Conservation (phyloP, 1,284 basidiomycete genomes). For the Sutorius eximius region DNA sequence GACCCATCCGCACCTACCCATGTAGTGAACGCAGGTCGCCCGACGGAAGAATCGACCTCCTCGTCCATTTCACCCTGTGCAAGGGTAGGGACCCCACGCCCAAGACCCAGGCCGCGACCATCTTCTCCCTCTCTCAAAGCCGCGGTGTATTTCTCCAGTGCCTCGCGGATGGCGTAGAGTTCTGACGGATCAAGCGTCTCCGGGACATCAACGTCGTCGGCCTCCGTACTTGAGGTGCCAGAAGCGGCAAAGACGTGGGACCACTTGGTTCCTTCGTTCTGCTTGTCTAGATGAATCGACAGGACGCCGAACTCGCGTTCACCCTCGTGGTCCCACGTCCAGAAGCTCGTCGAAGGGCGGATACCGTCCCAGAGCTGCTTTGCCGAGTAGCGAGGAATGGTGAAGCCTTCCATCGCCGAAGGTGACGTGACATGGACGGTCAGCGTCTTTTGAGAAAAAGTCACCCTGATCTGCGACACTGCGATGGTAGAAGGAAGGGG, state of each 20-base stretch:
- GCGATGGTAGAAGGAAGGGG: constrained; percentile 71
- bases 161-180: constrained; percentile 74
- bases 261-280: constrained; percentile 81
- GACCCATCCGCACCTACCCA: constrained; percentile 61
- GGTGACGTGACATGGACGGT: constrained; percentile 58
- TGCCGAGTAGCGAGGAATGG: constrained; percentile 59
- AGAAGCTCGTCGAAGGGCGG: constrained; percentile 70
- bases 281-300: constrained; percentile 84
- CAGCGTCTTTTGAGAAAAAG: constrained; percentile 64
- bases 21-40: constrained; percentile 56
- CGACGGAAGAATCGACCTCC: constrained; percentile 73
- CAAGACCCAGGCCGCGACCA: constrained; percentile 55
- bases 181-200: constrained; percentile 89
- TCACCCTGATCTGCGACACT: constrained; percentile 64
- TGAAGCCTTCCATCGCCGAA: constrained; percentile 31
- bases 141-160: constrained; percentile 82
- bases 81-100: constrained; percentile 69
- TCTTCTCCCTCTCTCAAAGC: constrained; percentile 58
- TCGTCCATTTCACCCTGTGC: constrained; percentile 83
- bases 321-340: constrained; percentile 84
- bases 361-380: constrained; percentile 78
- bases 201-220: constrained; percentile 71
- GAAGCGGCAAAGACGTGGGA: constrained; percentile 69
- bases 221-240: constrained; percentile 34
- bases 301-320: constrained; percentile 67